Conservation (phyloP, 345 rosid species). For the Lepidium sativum region DNA sequence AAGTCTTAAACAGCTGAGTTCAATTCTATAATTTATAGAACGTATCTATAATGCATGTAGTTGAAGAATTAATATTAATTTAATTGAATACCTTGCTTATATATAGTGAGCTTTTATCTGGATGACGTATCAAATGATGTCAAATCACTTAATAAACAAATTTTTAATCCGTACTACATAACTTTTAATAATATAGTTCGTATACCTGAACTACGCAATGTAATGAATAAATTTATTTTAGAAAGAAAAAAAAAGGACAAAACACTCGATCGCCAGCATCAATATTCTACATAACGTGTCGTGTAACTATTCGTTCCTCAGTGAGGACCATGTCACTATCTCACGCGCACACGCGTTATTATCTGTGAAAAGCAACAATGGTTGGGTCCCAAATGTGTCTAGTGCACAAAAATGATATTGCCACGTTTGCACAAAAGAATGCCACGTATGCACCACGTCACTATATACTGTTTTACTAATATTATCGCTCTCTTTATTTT, state of each 20-base stretch:
- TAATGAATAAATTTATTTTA: too few relatives aligned
- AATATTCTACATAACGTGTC: constrained; percentile 15
- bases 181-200: background rate
- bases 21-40: too few relatives aligned
- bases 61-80: too few relatives aligned
- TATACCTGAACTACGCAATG: background rate
- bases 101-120: too few relatives aligned
- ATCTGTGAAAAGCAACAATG: too few relatives aligned
- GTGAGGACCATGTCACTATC: constrained; percentile 1
- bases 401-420: background rate
- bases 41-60: too few relatives aligned
- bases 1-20: too few relatives aligned
- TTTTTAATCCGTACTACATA: too few relatives aligned
- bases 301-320: background rate
- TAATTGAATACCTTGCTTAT: too few relatives aligned
- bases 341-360: background rate
- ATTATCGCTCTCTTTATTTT: background rate
- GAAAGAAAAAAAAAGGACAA: background rate
- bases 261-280: too few relatives aligned
- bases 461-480: background rate
- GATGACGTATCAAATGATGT: too few relatives aligned
- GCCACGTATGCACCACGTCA: background rate
- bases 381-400: background rate
- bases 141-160: too few relatives aligned
- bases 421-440: background rate